Percentiles rank a stretch among this genome's conserved stretches.
Conservation (phyloP, 805 yeast species). For the Wickerhamiella hasegawae region DNA sequence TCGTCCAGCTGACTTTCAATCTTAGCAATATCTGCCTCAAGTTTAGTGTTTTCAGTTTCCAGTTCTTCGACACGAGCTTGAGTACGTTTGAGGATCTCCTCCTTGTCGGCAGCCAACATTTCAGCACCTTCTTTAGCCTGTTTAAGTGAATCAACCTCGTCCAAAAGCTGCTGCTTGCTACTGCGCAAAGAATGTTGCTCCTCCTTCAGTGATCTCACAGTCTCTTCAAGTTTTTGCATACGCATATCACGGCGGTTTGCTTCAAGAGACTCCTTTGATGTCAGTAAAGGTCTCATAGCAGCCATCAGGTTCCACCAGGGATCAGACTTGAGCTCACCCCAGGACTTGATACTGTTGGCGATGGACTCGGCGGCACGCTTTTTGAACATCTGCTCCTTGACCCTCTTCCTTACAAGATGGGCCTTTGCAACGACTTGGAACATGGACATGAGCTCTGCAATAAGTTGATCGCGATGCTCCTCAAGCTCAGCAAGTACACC, state of each 20-base stretch:
- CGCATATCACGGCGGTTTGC: slow-evolving; percentile 12
- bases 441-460: slow-evolving; percentile 37
- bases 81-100: slow-evolving; percentile 28
- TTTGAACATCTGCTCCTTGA: slow-evolving; percentile 35
- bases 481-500: slow-evolving; percentile 71
- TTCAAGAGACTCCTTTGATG: slow-evolving; percentile 24
- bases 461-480: slow-evolving; percentile 48
- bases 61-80: slow-evolving; percentile 26
- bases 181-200: slow-evolving; percentile 6
- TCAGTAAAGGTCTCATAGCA: slow-evolving; percentile 59
- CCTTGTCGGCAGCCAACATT: slow-evolving; percentile 30
- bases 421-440: slow-evolving; percentile 61
- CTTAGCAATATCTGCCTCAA: not conserved
- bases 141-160: slow-evolving; percentile 10
- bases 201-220: slow-evolving; percentile 19
- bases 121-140: slow-evolving; percentile 23
- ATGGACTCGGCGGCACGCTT: slow-evolving; percentile 58
- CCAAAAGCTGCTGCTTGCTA: slow-evolving; percentile 8
- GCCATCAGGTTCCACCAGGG: slow-evolving; percentile 71
- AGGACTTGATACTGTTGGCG: slow-evolving; percentile 40
- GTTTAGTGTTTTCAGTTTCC: slow-evolving; percentile 8
- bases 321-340: slow-evolving; percentile 32
- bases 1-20: not conserved
- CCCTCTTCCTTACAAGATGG: slow-evolving; percentile 33
- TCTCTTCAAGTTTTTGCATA: slow-evolving; percentile 20